Percentiles rank a stretch among this genome's conserved stretches.
These are phyloP conservation scores for Phycomyces blakesleeanus DNA, from an alignment of 192 early-diverging fungal species.

Conservation along the genomic window DNA sequence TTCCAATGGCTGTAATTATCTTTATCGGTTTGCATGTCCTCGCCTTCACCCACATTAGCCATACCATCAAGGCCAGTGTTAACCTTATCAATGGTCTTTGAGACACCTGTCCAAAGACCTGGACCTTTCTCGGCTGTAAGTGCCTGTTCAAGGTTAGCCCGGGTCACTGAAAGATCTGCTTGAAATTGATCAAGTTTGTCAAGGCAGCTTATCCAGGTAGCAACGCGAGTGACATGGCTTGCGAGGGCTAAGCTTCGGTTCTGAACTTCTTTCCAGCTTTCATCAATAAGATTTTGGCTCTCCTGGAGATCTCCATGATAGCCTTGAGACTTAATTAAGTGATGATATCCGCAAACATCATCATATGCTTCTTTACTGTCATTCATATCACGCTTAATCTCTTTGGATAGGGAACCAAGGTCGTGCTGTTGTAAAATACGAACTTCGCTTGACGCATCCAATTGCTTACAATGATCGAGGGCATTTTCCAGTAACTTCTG, in stretches of 20 bases:
- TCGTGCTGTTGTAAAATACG: background rate
- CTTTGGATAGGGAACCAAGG: background rate
- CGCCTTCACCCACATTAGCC: background rate
- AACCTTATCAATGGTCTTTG: background rate
- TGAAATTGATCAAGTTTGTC: background rate
- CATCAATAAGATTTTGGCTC: background rate
- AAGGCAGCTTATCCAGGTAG: background rate
- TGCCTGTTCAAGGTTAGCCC: background rate
- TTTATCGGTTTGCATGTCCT: background rate
- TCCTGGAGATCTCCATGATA: background rate
- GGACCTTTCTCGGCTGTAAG: background rate
- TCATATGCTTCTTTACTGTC: background rate
- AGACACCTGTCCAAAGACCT: background rate
- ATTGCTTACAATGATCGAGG: background rate
- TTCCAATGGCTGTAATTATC: constrained; percentile 1
- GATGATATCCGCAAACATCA: constrained; percentile 1
- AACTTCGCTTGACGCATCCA: background rate
- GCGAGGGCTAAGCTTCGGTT: background rate
- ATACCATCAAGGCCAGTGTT: background rate
- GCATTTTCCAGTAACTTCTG: background rate
- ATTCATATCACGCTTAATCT: background rate
- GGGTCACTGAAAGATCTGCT: background rate
- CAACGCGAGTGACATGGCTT: background rate
- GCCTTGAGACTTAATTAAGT: background rate
- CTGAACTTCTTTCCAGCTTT: background rate